Percentiles rank a stretch among this genome's conserved stretches.
These are phyloP conservation scores for Fistulinella staudtii DNA, from an alignment of 1,284 basidiomycete species.

Conservation along the genomic window DNA sequence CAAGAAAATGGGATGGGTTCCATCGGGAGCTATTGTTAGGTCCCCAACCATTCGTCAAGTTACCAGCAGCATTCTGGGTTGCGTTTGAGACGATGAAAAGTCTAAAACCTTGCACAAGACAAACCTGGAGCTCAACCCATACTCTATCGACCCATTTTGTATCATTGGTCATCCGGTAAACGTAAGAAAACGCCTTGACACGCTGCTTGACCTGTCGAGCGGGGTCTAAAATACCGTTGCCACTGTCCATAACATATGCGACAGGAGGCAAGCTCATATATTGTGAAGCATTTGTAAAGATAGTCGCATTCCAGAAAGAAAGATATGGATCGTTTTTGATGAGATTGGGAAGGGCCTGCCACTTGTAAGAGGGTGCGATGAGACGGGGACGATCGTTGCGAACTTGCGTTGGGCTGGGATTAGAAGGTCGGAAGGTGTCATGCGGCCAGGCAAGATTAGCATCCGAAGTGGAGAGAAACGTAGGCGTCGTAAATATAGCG, in stretches of 20 bases:
- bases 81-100: slow-evolving; percentile 25
- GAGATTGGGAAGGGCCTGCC: slow-evolving; percentile 78
- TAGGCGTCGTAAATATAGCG: slow-evolving; percentile 73
- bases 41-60: slow-evolving; percentile 59
- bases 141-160: slow-evolving; percentile 84
- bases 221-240: slow-evolving; percentile 91
- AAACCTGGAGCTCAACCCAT: slow-evolving; percentile 78
- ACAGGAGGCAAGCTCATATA: slow-evolving; percentile 65
- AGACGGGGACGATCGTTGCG: slow-evolving; percentile 86
- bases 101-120: slow-evolving; percentile 23
- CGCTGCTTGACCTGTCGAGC: slow-evolving; percentile 87
- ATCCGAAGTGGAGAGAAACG: slow-evolving; percentile 54
- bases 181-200: slow-evolving; percentile 92
- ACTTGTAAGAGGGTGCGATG: slow-evolving; percentile 90
- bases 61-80: slow-evolving; percentile 67
- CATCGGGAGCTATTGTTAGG: slow-evolving; percentile 57
- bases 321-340: slow-evolving; percentile 88
- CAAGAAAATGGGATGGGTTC: slow-evolving; percentile 92
- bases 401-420: slow-evolving; percentile 53
- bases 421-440: slow-evolving; percentile 68
- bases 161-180: slow-evolving; percentile 87
- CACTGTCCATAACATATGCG: slow-evolving; percentile 74
- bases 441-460: slow-evolving; percentile 64
- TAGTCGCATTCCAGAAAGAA: slow-evolving; percentile 85
- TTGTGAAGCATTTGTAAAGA: slow-evolving; percentile 83